Evolutionary conservation across 306 rosid genomes (phyloP), one percentile per base, ranked within the genome.

Genomic region (Vigna mungo): DNA sequence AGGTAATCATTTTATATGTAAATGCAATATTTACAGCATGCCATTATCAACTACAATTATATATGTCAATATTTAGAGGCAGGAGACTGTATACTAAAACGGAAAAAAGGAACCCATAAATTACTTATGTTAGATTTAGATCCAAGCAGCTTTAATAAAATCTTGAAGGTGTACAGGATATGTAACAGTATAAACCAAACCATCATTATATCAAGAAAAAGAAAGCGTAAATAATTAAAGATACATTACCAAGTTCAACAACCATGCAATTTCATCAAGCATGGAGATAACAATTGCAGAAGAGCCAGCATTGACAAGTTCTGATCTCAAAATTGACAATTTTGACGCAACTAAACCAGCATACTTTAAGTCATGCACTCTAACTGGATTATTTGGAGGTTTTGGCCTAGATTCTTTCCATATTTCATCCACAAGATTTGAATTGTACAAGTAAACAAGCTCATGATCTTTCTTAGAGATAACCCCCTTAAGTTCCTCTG

Each of bases 201-300:
- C 27, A 66, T 59, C 77, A 66, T 21, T 63, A 30, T 21, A 82
- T 71, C 78, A 58, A 71, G 56, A 63, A 23, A 59, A 59, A 53
- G 66, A 54, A 14, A 69, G 52, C 10, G 34, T 44, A 63, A 65
- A 80, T 70, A 77, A 54, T 67, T 54, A 64, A 61, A 78, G 72
- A 78, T 55, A 72, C 49, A 78, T 71, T 95, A 95, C 98, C 98
- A 92, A 80, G 90, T 95, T 95, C 87, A 92, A 84, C 74, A 95
- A 71, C 98, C 98, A 95, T 23, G 98, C 98, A 75, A 95, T 77
- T 87, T 95, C 97, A 88, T 95, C 98, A 12, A 95, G 98, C 93
- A 86, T 87, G 37, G 97, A 92, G 79, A 95, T 80, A 25, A 90
- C 78, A 69, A 95, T 92, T 37, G 96, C 97, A 55, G 98, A 86